phyloP scores from a whole-genome alignment of 495 filamentous ascomycete genomes.

The Extremus antarcticus region DNA sequence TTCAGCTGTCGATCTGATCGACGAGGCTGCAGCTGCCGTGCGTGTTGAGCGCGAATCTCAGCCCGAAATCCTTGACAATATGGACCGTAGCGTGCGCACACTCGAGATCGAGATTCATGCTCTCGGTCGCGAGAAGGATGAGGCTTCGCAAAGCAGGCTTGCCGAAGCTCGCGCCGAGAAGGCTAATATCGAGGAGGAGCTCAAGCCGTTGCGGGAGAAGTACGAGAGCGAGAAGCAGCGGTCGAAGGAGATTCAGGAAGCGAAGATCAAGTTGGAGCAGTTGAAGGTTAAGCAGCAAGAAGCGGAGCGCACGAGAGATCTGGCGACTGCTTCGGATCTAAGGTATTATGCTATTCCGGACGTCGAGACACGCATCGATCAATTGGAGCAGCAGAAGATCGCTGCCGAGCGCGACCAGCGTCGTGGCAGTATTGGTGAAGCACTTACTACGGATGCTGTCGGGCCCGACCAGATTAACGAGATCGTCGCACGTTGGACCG shows the following conservation, averaged over 20 bases:
- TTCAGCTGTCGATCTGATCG: constrained; percentile 90
- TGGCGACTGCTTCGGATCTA: constrained; percentile 74
- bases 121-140: constrained; percentile 84
- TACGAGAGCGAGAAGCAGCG: constrained; percentile 86
- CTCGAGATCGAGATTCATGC: constrained; percentile 95
- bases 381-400: constrained; percentile 70
- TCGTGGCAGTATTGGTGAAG: constrained; percentile 43
- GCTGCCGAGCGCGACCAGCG: constrained; percentile 62
- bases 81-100: constrained; percentile 79
- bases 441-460: constrained; percentile 79
- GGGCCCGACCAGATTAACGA: constrained; percentile 99
- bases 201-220: constrained; percentile 84
- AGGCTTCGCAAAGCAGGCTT: constrained; percentile 74
- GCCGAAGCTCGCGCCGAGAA: constrained; percentile 76
- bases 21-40: constrained; percentile 92
- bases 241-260: constrained; percentile 82
- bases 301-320: constrained; percentile 74
- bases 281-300: constrained; percentile 86
- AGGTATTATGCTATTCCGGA: constrained; percentile 97
- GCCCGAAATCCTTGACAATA: constrained; percentile 83
- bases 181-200: constrained; percentile 81
- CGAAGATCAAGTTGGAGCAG: constrained; percentile 85
- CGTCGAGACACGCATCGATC: constrained; percentile 64
- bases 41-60: constrained; percentile 90
- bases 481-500: constrained; percentile 91